Base-by-base conservation (phyloP, 805 yeast species). In the Candida tibetensis region DNA sequence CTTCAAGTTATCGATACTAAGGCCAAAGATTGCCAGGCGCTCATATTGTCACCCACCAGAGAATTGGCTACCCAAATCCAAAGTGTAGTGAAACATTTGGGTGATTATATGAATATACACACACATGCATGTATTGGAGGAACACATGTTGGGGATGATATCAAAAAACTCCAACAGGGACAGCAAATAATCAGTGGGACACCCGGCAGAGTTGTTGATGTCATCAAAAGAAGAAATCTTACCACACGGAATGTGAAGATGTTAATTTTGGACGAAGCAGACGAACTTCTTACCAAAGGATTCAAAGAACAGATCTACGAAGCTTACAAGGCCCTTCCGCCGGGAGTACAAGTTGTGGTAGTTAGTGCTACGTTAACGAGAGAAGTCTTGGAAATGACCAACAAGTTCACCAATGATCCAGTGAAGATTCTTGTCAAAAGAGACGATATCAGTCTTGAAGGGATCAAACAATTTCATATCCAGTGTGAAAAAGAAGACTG, bases 121-220 rank as follows among this genome's bases (percentile, higher is more conserved):
- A 90, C 93, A 56, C 97, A 93, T 64, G 96, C 98, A 38, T 91
- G 95, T 69, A 87, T 93, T 58, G 99, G 99, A 68, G 99, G 99
- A 64, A 91, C 95, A 46, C 78, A 87, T 44, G 77, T 88, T 63
- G 81, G 81, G 45, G 93, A 89, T 49, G 99, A 93, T 72, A 75
- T 85, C 49, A 85, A 82, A 64, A 88, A 85, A 50, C 78, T 93
- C 62, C 76, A 77, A 57, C 78, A 79, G 48, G 95, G 95, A 52
- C 95, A 85, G 49, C 97, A 91, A 71, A 77, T 91, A 42, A 95
- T 93, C 42, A 91, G 89, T 56, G 99, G 98, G 62, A 93, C 99
- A 43, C 99, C 99, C 54, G 99, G 99, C 60, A 82, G 99, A 72
- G 97, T 93, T 48, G 79, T 74, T 57, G 98, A 93, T 67, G 88